A percentile compares a stretch with the other conserved stretches of the same genome.
Evolutionary conservation across 805 yeast species (phyloP).

Genomic region (Metschnikowia colocasiae): DNA sequence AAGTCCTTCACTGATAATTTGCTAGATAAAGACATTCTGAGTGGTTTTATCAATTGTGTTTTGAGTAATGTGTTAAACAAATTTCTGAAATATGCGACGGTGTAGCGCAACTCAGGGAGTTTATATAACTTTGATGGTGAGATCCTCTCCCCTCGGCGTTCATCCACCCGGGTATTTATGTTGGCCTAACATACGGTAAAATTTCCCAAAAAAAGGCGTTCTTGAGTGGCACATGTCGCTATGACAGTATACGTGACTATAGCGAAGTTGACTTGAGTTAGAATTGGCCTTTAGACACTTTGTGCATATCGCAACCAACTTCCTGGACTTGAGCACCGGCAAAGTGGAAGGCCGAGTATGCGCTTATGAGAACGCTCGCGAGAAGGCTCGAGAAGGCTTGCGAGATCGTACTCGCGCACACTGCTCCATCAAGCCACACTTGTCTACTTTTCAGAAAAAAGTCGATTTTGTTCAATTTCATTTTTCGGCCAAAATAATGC

Average conservation of each 20-base stretch:
- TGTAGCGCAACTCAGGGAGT: constrained; percentile 3
- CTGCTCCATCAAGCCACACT: neutral
- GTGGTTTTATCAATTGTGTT: constrained; percentile 10
- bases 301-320: neutral
- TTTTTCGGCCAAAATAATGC: neutral
- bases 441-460: neutral
- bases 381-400: neutral
- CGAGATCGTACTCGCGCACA: neutral
- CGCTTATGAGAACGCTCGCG: constrained; percentile 1
- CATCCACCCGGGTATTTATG: constrained; percentile 2
- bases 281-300: neutral
- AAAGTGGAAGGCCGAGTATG: constrained; percentile 2
- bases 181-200: neutral
- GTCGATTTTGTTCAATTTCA: neutral
- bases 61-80: constrained; percentile 6
- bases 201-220: neutral
- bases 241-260: too few species aligned
- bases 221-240: too few species aligned
- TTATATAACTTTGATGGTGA: constrained; percentile 4
- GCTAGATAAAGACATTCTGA: constrained; percentile 81
- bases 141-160: constrained; percentile 6
- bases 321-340: neutral
- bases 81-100: neutral
- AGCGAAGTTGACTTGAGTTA: too few species aligned
- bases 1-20: constrained; percentile 93